Base-by-base conservation (phyloP, 306 rosid species). In the Corylus heterophylla region DNA sequence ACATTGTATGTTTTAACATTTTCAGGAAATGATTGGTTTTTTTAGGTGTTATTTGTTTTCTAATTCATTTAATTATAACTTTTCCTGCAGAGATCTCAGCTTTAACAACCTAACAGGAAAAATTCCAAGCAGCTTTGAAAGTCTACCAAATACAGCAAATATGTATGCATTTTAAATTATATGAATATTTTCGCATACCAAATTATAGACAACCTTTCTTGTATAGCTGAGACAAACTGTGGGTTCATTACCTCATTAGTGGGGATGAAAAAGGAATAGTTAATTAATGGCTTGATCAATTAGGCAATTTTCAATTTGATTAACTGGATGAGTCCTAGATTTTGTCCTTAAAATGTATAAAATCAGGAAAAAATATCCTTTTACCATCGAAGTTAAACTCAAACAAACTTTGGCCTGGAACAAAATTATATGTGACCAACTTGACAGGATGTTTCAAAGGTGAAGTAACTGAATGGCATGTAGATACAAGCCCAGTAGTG, bases 21-120 rank as follows among this genome's bases (percentile, higher is more conserved):
- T 25, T 3, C 8, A 25, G 66, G 16, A 25, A 11, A 37, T 29
- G 5, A 4, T 56, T 39, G 56, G 37, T 54, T 79, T 17, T 74
- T 14, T 27, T 39, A 59, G 39, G 72, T 62, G 51, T 50, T 8
- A 55, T 70, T 27, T 75, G 29, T 58, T 56, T 35, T 64, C 1
- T 66, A 66, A 8, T 63, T 56, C 78, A 17, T 37, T 22, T 69
- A 54, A 29, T 27, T 72, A 54, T 39, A 14, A 8, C 17, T 79
- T 72, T 56, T 80, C 52, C 69, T 87, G 13, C 79, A 91, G 97
- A 77, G 97, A 94, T 83, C 75, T 94, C 78, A 94, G 98, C 88
- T 94, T 86, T 76, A 94, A 94, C 73, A 85, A 45, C 49, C 78
- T 94, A 81, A 88, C 81, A 0, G 97, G 93, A 78, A 7, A 79